A percentile compares a stretch with the other conserved stretches of the same genome.
phyloP scores from a whole-genome alignment of 129 eudicot species.

The Flaveria trinervia region DNA sequence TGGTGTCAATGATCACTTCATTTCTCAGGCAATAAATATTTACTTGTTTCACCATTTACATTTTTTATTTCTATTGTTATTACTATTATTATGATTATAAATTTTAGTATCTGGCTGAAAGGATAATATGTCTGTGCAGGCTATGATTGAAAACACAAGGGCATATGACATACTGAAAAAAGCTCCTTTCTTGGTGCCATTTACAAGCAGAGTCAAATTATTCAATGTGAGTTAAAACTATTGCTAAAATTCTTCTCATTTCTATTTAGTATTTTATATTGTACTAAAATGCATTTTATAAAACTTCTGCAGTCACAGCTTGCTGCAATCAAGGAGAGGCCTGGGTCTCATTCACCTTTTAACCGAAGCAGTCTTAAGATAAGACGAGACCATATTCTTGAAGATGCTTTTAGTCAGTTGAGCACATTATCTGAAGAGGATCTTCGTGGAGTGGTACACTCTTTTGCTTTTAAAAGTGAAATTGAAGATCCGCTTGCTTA shows the following conservation, averaged over 20 bases:
- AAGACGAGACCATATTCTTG: conserved; percentile 82
- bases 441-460: conserved; percentile 77
- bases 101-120: conserved; percentile 3
- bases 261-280: conserved; percentile 3
- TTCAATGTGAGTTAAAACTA: conserved; percentile 60
- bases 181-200: conserved; percentile 97
- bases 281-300: not conserved
- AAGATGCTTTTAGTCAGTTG: conserved; percentile 90
- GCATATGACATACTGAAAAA: conserved; percentile 79
- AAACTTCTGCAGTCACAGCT: conserved; percentile 61
- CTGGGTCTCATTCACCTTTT: conserved; percentile 55
- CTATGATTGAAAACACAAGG: conserved; percentile 78
- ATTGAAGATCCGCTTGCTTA: no score
- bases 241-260: not conserved
- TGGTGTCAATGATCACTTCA: conserved; percentile 81
- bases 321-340: conserved; percentile 57
- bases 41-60: not conserved
- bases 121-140: conserved; percentile 46
- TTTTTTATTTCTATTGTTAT: not conserved
- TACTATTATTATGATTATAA: not conserved
- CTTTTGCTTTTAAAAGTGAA: conserved; percentile 1
- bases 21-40: conserved; percentile 69
- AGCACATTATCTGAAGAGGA: conserved; percentile 79
- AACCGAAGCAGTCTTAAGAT: conserved; percentile 74
- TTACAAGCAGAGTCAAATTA: conserved; percentile 92